Percentiles rank a stretch among this genome's conserved stretches.
Conservation (phyloP, 2,329 filamentous ascomycete genomes). For the Fusarium buxicola region DNA sequence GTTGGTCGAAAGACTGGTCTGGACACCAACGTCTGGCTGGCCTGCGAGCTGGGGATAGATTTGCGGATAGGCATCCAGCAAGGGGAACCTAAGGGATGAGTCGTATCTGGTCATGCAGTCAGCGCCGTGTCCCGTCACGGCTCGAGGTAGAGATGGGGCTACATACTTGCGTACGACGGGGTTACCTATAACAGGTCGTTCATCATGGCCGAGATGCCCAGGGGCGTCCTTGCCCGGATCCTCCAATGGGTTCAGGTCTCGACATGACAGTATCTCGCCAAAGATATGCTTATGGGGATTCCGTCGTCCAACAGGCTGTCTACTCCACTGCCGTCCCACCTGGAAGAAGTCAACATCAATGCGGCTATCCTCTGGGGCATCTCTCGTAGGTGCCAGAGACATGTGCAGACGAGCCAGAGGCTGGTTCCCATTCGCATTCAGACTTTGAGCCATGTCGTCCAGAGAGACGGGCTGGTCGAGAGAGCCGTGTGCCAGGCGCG, state of each 20-base stretch:
- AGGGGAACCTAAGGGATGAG: slow-evolving; percentile 73
- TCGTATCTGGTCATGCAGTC: slow-evolving; percentile 54
- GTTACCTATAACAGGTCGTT: slow-evolving; percentile 44
- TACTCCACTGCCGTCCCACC: slow-evolving; percentile 36
- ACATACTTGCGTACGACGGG: slow-evolving; percentile 47
- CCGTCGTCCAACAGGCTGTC: slow-evolving; percentile 17
- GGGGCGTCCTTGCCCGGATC: slow-evolving; percentile 11
- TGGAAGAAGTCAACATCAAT: slow-evolving; percentile 50
- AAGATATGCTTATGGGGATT: slow-evolving; percentile 44
- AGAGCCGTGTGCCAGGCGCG: slow-evolving; percentile 68
- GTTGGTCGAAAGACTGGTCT: slow-evolving; percentile 77
- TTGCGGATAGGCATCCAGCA: slow-evolving; percentile 85
- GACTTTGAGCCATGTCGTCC: slow-evolving; percentile 70
- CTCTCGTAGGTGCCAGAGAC: slow-evolving; percentile 59
- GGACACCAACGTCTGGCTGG: slow-evolving; percentile 54
- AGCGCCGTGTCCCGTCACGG: not conserved
- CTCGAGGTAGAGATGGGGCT: not conserved
- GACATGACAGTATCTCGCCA: slow-evolving; percentile 44
- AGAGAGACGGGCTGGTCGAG: slow-evolving; percentile 61
- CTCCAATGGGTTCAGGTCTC: slow-evolving; percentile 29
- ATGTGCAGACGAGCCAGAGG: slow-evolving; percentile 81
- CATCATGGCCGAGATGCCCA: slow-evolving; percentile 7
- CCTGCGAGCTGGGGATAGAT: slow-evolving; percentile 69
- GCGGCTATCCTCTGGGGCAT: slow-evolving; percentile 45
- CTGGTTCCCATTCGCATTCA: slow-evolving; percentile 83